Evolutionary conservation across 2,329 filamentous ascomycete species (phyloP).

Genomic region (Exophiala phaeomuriformis): DNA sequence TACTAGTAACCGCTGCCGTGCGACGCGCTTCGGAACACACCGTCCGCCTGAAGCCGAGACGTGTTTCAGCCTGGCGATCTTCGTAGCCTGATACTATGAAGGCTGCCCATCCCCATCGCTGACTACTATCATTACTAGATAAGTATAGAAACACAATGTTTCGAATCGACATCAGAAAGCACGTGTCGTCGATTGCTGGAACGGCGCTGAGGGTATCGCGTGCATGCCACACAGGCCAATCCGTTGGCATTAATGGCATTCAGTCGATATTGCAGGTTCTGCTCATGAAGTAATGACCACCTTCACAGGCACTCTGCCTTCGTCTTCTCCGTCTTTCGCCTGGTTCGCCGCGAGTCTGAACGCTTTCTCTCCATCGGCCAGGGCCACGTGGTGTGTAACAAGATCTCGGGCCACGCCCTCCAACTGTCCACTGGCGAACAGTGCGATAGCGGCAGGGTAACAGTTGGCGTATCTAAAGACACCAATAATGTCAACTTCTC

Average conservation of each 20-base stretch:
- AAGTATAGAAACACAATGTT: too few relatives aligned
- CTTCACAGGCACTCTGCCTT: constrained; percentile 48
- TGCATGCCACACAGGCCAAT: too few relatives aligned
- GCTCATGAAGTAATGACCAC: constrained; percentile 37
- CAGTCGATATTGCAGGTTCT: too few relatives aligned
- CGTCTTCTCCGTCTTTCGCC: constrained; percentile 45
- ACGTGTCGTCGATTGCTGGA: too few relatives aligned
- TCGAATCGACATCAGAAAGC: too few relatives aligned
- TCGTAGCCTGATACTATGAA: neutral
- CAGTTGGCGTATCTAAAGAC: constrained; percentile 51
- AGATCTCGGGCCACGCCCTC: constrained; percentile 45
- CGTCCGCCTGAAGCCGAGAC: neutral
- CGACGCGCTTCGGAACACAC: neutral
- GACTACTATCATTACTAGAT: too few relatives aligned
- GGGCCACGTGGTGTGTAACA: constrained; percentile 46
- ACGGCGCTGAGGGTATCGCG: too few relatives aligned
- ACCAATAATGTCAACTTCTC: constrained; percentile 52
- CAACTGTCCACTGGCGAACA: constrained; percentile 46
- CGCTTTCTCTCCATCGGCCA: constrained; percentile 45
- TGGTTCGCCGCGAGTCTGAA: constrained; percentile 41
- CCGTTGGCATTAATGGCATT: too few relatives aligned
- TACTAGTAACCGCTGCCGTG: neutral
- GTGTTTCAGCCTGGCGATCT: neutral
- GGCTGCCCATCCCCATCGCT: too few relatives aligned
- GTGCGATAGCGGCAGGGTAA: constrained; percentile 48